Conservation (phyloP, 2,329 filamentous ascomycete species). For the Ascocoryne sarcoides region DNA sequence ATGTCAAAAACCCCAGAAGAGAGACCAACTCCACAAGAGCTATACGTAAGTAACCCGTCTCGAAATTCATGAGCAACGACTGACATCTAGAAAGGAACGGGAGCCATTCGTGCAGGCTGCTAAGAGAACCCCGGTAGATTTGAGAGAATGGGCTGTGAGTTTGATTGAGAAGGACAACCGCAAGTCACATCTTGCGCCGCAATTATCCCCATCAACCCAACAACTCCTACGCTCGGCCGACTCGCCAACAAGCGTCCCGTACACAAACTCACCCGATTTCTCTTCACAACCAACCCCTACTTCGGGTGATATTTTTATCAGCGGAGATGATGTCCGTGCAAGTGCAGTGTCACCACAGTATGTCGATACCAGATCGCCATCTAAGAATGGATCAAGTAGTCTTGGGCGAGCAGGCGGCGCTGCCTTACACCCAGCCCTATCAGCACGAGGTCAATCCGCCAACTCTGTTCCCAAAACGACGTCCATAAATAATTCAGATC, state of each 20-base stretch:
- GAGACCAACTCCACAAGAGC: constrained; percentile 83
- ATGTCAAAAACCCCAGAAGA: constrained; percentile 81
- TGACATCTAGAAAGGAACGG: constrained; percentile 52
- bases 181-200: constrained; percentile 83
- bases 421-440: constrained; percentile 36
- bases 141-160: constrained; percentile 86
- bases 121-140: constrained; percentile 89
- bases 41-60: constrained; percentile 62
- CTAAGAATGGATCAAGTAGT: constrained; percentile 34
- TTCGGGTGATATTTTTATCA: constrained; percentile 64
- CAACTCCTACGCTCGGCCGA: constrained; percentile 61
- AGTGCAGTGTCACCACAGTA: constrained; percentile 38
- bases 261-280: constrained; percentile 33
- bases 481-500: constrained; percentile 31
- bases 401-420: constrained; percentile 38
- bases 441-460: constrained; percentile 41
- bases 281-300: constrained; percentile 50
- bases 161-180: constrained; percentile 94
- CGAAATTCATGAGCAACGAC: background rate
- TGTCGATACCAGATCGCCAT: constrained; percentile 27
- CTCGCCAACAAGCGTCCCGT: constrained; percentile 39
- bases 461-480: constrained; percentile 44
- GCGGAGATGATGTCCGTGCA: constrained; percentile 39
- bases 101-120: constrained; percentile 94
- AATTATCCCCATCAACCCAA: constrained; percentile 68